These are phyloP conservation scores for Nematocida parisii DNA, from an alignment of 371 early-diverging fungal genomes.

Conservation along the genomic window DNA sequence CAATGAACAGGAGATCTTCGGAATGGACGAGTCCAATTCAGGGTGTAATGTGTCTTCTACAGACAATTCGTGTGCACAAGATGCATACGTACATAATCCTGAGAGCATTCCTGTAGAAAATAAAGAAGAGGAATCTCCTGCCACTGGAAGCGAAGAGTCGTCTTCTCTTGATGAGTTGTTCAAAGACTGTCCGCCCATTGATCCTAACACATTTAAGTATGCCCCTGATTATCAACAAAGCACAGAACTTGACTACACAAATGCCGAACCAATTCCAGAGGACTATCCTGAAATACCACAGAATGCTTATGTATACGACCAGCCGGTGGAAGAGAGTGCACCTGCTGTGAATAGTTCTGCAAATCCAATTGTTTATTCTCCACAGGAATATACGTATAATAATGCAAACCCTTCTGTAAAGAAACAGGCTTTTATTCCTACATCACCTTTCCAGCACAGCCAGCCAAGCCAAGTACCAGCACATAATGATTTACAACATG, in stretches of 20 bases:
- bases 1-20: not conserved
- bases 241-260: not conserved
- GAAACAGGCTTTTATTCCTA: not conserved
- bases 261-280: not conserved
- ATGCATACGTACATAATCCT: not conserved
- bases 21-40: not conserved
- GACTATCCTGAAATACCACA: not conserved
- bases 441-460: not conserved
- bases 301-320: not conserved
- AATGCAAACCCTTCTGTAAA: not conserved
- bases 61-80: not conserved
- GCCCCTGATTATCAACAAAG: not conserved
- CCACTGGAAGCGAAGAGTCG: not conserved
- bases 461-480: not conserved
- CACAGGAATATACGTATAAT: not conserved
- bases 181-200: constrained; percentile 13
- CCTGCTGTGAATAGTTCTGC: not conserved
- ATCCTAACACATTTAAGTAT: not conserved
- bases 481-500: not conserved
- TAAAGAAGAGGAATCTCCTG: not conserved
- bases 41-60: not conserved
- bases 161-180: constrained; percentile 3
- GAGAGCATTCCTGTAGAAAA: not conserved
- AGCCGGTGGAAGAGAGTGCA: not conserved
- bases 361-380: not conserved